Base-by-base conservation (phyloP, 192 early-diverging fungal species). In the Rhizophlyctis rosea region DNA sequence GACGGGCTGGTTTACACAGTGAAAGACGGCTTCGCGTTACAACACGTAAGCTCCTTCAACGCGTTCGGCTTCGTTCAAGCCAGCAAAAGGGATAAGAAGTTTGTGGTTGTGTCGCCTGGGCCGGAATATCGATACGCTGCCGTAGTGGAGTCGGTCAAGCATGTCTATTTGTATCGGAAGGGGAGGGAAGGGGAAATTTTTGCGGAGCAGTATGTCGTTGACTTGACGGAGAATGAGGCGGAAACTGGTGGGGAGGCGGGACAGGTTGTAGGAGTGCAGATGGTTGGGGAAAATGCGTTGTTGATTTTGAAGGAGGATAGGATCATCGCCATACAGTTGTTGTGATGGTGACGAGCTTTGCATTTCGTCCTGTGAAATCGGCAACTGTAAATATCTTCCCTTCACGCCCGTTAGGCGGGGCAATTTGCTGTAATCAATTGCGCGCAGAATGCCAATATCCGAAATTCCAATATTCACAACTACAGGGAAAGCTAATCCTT, bases 11-110 rank as follows among this genome's bases (percentile, higher is more conserved):
- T 36, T 35, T 61, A 61, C 49, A 32, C 31, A 13, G 1, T 61
- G 1, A 7, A 14, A 4, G 13, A 48, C 16, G 30, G 18, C 21
- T 36, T 68, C 13, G 0, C 28, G 5, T 3, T 68, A 25, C 16
- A 49, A 3, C 67, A 34, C 27, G 31, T 33, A 24, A 21, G 18
- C 16, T 32, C 51, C 9, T 68, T 68, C 54, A n/a, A 51, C 29
- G 59, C 59, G 29, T 31, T 68, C 11, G 67, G 67, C 1, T 68
- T 61, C 36, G 59, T 68, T 13, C 67, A 68, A 47, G 67, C 67
- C 30, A 61, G 59, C 67, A 68, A 68, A 35, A 50, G 52, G 18
- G 59, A 60, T 35, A 34, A 53, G 39, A 28, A 53, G 27, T 68
- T 62, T 32, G 54, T 54, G 25, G 55, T 32, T 23, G 14, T 61